Evolutionary conservation across 2,329 filamentous ascomycete genomes (phyloP), one percentile per base, ranked within the genome.

Genomic region (Gnomoniopsis smithogilvyi): DNA sequence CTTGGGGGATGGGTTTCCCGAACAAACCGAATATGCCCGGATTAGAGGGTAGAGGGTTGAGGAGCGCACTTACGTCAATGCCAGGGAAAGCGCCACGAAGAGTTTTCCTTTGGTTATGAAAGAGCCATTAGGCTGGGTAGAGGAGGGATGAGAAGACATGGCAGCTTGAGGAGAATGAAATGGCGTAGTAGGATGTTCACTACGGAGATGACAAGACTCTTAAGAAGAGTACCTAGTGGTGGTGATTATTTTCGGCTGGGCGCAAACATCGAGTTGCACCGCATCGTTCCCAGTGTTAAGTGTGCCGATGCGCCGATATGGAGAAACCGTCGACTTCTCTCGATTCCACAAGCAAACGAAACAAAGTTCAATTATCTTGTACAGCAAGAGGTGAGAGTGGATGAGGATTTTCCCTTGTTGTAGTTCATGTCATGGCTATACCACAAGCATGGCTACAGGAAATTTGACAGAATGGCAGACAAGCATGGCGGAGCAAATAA

Each of bases 41-140:
- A 15, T 10, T 38, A 10, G n/a, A 19, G 17, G n/a, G 41, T n/a
- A 41, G 12, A n/a, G 17, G 14, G 3, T 4, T 41, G 36, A 34
- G 30, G 19, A 38, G 33, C 22, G 30, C 2, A 65, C 75, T 56
- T 69, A 78, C 76, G 73, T 77, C 38, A 77, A 62, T 26, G 65
- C 60, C 24, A 78, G 63, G 10, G 72, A 76, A 10, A 72, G 46
- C 4, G 69, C 58, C 45, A 75, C 17, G 10, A 78, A 61, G 19
- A 77, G 43, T 59, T 71, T 73, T 26, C 62, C 57, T 59, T 70
- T 75, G 49, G 73, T 76, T 48, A 75, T 56, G 64, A 66, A 66
- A 48, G 73, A 68, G 8, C 65, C 33, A 63, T 64, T 62, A 17
- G 56, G 61, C 38, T 64, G 60, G 33, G n/a, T n/a, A n/a, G 59